These are phyloP conservation scores for Fusarium udum DNA, from an alignment of 2,329 filamentous ascomycete genomes.

Conservation along the genomic window DNA sequence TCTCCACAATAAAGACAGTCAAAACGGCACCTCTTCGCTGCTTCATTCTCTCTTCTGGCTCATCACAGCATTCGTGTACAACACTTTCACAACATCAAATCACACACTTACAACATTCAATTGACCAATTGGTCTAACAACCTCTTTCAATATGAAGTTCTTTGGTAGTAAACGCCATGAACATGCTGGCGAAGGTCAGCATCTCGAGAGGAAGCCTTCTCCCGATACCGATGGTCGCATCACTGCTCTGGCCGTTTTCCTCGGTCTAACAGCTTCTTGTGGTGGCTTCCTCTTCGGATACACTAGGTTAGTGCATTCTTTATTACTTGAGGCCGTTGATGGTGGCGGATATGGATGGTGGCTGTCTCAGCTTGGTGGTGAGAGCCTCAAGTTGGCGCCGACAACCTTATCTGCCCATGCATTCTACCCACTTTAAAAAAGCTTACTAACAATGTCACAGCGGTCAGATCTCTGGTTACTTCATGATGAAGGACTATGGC, in stretches of 20 bases:
- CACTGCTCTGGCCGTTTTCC: slow-evolving; percentile 23
- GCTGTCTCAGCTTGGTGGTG: too few relatives aligned
- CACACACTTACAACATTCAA: slow-evolving; percentile 1
- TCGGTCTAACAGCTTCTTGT: too few relatives aligned
- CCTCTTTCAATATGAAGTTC: slow-evolving; percentile 28
- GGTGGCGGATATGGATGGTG: too few relatives aligned
- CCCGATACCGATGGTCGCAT: slow-evolving; percentile 42
- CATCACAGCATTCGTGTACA: slow-evolving; percentile 12
- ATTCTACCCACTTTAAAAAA: too few relatives aligned
- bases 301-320: too few relatives aligned
- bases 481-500: slow-evolving; percentile 67
- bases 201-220: slow-evolving; percentile 29
- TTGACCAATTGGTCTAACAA: slow-evolving; percentile 3
- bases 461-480: slow-evolving; percentile 70
- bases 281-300: too few relatives aligned
- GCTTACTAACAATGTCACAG: too few relatives aligned
- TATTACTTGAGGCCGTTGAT: too few relatives aligned
- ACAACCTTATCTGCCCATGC: too few relatives aligned
- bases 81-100: slow-evolving; percentile 9
- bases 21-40: slow-evolving; percentile 30
- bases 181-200: slow-evolving; percentile 30
- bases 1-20: slow-evolving; percentile 35
- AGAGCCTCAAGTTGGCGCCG: too few relatives aligned
- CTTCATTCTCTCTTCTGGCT: slow-evolving; percentile 3
- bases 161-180: slow-evolving; percentile 32